These are phyloP conservation scores for Aquilaria agallochum DNA, from an alignment of 441 rosid genomes.

Conservation along the genomic window DNA sequence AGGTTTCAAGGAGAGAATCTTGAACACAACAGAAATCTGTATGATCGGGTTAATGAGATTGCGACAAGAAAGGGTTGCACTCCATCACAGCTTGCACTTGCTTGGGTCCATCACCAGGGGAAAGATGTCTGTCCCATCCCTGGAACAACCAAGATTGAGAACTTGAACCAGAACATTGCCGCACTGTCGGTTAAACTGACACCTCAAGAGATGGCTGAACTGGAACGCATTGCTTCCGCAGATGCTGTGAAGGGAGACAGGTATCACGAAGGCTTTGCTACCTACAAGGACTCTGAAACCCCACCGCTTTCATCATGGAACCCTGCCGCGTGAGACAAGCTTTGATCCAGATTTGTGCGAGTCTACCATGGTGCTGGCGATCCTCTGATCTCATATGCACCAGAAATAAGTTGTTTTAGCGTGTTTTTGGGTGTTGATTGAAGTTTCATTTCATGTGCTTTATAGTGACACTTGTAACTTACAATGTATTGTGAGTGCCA, in stretches of 20 bases:
- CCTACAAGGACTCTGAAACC: constrained; percentile 32
- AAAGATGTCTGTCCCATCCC: constrained; percentile 41
- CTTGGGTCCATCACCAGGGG: constrained; percentile 39
- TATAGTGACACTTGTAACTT: too few relatives aligned
- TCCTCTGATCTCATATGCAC: too few relatives aligned
- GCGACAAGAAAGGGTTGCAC: constrained; percentile 24
- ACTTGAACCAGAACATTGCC: constrained; percentile 23
- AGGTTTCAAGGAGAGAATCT: neutral
- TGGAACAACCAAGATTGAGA: constrained; percentile 34
- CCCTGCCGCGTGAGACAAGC: neutral
- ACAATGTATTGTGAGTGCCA: too few relatives aligned
- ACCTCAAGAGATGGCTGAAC: constrained; percentile 30
- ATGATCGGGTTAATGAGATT: constrained; percentile 20
- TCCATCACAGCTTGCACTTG: constrained; percentile 39
- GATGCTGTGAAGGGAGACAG: constrained; percentile 45
- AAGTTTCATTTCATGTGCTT: too few relatives aligned
- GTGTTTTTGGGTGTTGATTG: too few relatives aligned
- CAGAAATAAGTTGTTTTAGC: too few relatives aligned
- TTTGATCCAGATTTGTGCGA: too few relatives aligned
- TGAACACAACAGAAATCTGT: neutral
- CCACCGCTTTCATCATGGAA: constrained; percentile 46
- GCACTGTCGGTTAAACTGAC: constrained; percentile 22
- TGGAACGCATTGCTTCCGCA: constrained; percentile 36
- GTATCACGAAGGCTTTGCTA: neutral
- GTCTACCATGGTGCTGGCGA: too few relatives aligned